Base-by-base conservation (phyloP, 2,329 filamentous ascomycete species). In the Trichoderma aggressivum region DNA sequence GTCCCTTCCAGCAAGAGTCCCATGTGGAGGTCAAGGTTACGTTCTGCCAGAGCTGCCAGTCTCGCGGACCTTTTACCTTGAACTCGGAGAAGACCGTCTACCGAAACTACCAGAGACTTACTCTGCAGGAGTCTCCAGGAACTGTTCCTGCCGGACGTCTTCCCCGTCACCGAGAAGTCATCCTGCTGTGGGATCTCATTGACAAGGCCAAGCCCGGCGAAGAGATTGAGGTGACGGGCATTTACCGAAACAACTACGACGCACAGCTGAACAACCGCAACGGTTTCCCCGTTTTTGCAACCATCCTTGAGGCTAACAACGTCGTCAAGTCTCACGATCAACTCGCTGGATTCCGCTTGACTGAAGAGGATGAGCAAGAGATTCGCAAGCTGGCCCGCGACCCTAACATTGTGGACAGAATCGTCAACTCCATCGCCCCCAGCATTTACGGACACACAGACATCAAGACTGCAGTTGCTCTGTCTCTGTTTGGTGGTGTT, bases 41-140 rank as follows among this genome's bases (percentile, higher is more conserved):
- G 0, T 99, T 93, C 85, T 99, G 96, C 80, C 95, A 98, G 79
- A 96, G 93, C 80, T 99, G 96, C 82, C 95, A 98, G 82, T 97
- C 94, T 50, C 91, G 94, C 53, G 96, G 96, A 0, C 97, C 96
- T 0, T 99, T 99, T 79, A 97, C 91, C 0, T 85, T 99, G 75
- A 98, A 98, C 83, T 96, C 94, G 5, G 96, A 98, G 80, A 97
- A 97, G 86, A 99, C 96, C 0, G 92, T 99, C 18, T 99, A 99
- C 83, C 92, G 96, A 74, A 99, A 99, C 82, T 99, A 98, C 82
- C 96, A 99, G 81, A 99, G 98, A 80, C 86, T 99, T 76, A 99
- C 96, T 0, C 87, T 99, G 14, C 96, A 99, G 79, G 96, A 99
- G 81, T 97, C 97, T 0, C 96, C 96, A 5, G 97, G 96, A 69